Evolutionary conservation across 1,284 basidiomycete species (phyloP), one percentile per base, ranked within the genome.

Genomic region (Pulveroboletus sp.): DNA sequence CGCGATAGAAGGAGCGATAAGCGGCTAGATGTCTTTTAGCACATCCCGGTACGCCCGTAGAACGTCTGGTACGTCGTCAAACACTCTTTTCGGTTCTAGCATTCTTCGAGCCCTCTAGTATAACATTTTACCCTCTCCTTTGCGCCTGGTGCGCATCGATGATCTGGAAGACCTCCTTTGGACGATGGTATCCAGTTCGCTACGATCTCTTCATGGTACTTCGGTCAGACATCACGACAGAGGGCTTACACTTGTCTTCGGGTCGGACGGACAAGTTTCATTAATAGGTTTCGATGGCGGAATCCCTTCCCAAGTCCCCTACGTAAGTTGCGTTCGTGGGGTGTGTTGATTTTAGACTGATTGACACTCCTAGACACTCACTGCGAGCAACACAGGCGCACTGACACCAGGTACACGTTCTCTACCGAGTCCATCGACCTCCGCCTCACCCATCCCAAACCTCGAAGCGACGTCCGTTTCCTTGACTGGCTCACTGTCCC

Each of bases 121-220:
- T 62, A 62, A 40, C 20, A 53, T 51, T 55, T 47, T 45, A 11
- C 56, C 35, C 36, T 39, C 28, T 49, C 38, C 12, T 56, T 51
- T 61, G 67, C 66, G 67, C 67, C 67, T 51, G 70, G 67, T 48
- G 67, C 67, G 68, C 65, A 47, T 58, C 56, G 29, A 67, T 70
- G 65, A 66, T 61, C 47, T 61, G 29, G 54, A 48, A 24, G 4
- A 24, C 45, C 31, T 26, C 10, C 49, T 10, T 56, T 40, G 61
- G 53, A 71, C 61, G 43, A 69, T 70, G 69, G 46, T 22, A 53
- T 40, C 29, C 45, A 57, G 52, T 46, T 64, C 59, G 3, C 29
- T n/a, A 10, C 58, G 4, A 26, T 60, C 47, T 44, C 40, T 47
- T 64, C 49, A 12, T 38, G 22, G 54, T 26, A 45, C 64, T 39